Evolutionary conservation across 805 yeast genomes (phyloP), one percentile per base, ranked within the genome.

Genomic region (Maudiozyma pseudohumilis): DNA sequence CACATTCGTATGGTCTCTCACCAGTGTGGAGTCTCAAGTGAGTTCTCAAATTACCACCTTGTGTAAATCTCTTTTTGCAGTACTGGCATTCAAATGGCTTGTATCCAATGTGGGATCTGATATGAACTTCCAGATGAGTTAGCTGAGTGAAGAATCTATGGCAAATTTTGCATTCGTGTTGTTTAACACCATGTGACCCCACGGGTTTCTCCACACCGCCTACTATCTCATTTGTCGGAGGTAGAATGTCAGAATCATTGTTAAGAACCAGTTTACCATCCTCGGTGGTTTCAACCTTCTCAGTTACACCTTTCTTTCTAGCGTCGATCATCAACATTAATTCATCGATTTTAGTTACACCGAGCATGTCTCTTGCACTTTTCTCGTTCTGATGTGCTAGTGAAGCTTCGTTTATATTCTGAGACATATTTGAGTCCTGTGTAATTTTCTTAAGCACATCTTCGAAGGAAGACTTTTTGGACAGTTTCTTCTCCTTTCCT

Each of bases 311-410:
- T 46, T 82, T 80, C 43, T 80, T 83, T 36, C 94, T 70, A 0
- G 95, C 94, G 56, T 88, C 95, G 38, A 88, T 80, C 26, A 86
- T 84, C 34, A 88, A 66, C 96, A 88, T 86, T 50, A 88, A 64
- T 50, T 81, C 92, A 61, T 88, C 97, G 22, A 88, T 85, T 52
- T 83, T 83, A 0, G 95, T 88, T 5, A 88, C 89, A 2, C 95
- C 95, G 8, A 85, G 58, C 17, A 80, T 61, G 6, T 87, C 85
- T 36, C 83, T 62, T 1, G 80, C 79, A 47, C 77, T 83, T 32
- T 77, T 33, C 2, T 32, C 32, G 18, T 22, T 32, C 19, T 37
- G 33, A 16, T 27, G 26, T 11, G 17, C 5, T 19, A 32, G 11
- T 5, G 12, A 20, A n/a, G 25, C 23, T 12, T 37, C 19, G 11